These are phyloP conservation scores for Termitomyces sp. DNA, from an alignment of 768 basidiomycete species.

Conservation along the genomic window DNA sequence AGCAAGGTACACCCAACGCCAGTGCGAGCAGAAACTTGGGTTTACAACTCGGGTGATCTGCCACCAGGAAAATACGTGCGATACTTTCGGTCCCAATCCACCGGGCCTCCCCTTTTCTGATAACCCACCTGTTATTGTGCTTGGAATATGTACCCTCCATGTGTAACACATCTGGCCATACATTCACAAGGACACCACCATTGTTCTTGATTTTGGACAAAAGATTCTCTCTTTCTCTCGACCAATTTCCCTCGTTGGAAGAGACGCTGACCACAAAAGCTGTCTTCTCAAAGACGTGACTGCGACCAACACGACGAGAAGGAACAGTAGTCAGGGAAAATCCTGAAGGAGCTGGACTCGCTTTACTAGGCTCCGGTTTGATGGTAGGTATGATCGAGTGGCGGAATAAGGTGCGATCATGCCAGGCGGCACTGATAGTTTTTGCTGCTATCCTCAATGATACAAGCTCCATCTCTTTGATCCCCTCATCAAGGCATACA, in stretches of 20 bases:
- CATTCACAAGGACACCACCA: conserved; percentile 61
- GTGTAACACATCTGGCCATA: conserved; percentile 53
- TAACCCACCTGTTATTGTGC: conserved; percentile 49
- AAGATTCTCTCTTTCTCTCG: conserved; percentile 40
- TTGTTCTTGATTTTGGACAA: conserved; percentile 40
- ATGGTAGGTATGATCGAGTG: conserved; percentile 42
- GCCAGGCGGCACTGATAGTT: conserved; percentile 51
- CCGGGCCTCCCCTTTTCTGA: conserved; percentile 43
- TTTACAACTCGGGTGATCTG: conserved; percentile 65
- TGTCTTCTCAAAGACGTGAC: conserved; percentile 42
- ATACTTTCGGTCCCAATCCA: conserved; percentile 42
- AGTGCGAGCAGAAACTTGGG: conserved; percentile 81
- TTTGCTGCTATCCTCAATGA: conserved; percentile 50
- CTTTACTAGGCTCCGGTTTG: conserved; percentile 29
- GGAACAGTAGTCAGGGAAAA: conserved; percentile 36
- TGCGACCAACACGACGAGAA: conserved; percentile 27
- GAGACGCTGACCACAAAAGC: conserved; percentile 67
- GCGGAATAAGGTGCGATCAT: conserved; percentile 42
- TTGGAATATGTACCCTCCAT: conserved; percentile 50
- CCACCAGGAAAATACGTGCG: conserved; percentile 60
- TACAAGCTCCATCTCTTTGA: conserved; percentile 28
- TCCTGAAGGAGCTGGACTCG: conserved; percentile 49
- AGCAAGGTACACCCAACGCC: conserved; percentile 82
- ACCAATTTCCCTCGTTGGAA: conserved; percentile 34
- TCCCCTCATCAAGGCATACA: conserved; percentile 39